A percentile compares a stretch with the other conserved stretches of the same genome.
These are phyloP conservation scores for Collybia sp. DNA, from an alignment of 768 basidiomycete genomes.

Conservation along the genomic window DNA sequence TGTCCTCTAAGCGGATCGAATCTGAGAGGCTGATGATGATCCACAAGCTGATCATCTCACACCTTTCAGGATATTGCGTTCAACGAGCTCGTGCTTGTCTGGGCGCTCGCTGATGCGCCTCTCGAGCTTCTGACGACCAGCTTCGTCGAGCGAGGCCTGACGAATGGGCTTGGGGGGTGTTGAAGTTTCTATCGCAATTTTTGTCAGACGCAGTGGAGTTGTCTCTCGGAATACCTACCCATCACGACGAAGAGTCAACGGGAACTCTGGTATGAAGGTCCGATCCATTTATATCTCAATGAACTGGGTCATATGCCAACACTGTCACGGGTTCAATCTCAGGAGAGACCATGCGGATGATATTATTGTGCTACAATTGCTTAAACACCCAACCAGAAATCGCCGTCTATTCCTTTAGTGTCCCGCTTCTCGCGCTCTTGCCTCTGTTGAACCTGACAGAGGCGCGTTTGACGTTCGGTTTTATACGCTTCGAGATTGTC, in stretches of 20 bases:
- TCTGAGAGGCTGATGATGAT: conserved; percentile 3
- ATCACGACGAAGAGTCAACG: too few relatives aligned
- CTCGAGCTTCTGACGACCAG: conserved; percentile 40
- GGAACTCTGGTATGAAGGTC: too few relatives aligned
- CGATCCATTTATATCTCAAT: too few relatives aligned
- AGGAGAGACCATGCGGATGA: too few relatives aligned
- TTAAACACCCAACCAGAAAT: neutral
- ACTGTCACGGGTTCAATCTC: too few relatives aligned
- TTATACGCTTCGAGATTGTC: conserved; percentile 14
- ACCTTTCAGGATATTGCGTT: conserved; percentile 71
- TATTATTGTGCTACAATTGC: neutral
- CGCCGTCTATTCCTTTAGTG: conserved; percentile 4
- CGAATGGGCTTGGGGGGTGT: conserved; percentile 1
- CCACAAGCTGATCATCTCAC: neutral
- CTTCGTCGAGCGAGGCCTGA: conserved; percentile 15
- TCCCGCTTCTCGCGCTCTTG: neutral
- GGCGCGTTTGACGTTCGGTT: conserved; percentile 10
- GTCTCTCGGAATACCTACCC: too few relatives aligned
- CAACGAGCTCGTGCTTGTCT: conserved; percentile 56
- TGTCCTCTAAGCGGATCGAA: conserved; percentile 42
- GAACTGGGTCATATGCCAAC: too few relatives aligned
- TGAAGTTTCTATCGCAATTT: too few relatives aligned
- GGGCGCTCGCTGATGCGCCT: conserved; percentile 48
- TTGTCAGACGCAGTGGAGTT: too few relatives aligned
- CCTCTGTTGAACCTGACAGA: conserved; percentile 4